phyloP scores from a whole-genome alignment of 148 eudicot species.

The Amaranthus palmeri region DNA sequence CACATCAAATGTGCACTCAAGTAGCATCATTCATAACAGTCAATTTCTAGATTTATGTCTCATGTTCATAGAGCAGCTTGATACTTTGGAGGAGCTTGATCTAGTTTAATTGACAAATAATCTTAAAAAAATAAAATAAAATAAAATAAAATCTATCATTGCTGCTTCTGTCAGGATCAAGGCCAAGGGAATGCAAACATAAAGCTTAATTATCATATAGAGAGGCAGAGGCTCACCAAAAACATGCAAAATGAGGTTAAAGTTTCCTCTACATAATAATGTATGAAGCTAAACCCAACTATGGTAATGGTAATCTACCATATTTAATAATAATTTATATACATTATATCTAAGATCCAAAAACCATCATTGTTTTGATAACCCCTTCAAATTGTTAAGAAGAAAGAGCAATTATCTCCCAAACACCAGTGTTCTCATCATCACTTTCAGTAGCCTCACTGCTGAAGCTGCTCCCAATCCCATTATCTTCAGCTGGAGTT shows the following conservation, averaged over 20 bases:
- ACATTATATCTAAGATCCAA: neutral
- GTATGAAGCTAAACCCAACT: neutral
- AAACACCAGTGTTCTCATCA: conserved; percentile 20
- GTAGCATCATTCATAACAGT: too few species aligned
- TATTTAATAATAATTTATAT: conserved; percentile 1
- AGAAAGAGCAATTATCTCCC: conserved; percentile 17
- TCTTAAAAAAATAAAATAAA: too few species aligned
- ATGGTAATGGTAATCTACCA: neutral
- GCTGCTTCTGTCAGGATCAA: too few species aligned
- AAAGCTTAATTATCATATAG: too few species aligned
- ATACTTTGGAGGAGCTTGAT: too few species aligned
- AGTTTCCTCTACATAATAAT: neutral
- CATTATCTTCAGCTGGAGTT: neutral
- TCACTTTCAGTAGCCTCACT: conserved; percentile 37
- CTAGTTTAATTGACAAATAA: too few species aligned
- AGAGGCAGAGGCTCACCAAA: conserved; percentile 3
- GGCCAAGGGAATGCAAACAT: too few species aligned
- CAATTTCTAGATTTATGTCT: too few species aligned
- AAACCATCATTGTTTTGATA: neutral
- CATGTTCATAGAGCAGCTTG: too few species aligned
- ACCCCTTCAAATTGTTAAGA: conserved; percentile 7
- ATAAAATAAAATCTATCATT: too few species aligned
- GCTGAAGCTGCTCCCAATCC: conserved; percentile 16
- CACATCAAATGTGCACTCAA: too few species aligned
- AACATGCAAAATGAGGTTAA: conserved; percentile 1